A percentile compares a stretch with the other conserved stretches of the same genome.
Evolutionary conservation across 805 yeast genomes (phyloP).

Genomic region (Cyberlindnera suaveolens): DNA sequence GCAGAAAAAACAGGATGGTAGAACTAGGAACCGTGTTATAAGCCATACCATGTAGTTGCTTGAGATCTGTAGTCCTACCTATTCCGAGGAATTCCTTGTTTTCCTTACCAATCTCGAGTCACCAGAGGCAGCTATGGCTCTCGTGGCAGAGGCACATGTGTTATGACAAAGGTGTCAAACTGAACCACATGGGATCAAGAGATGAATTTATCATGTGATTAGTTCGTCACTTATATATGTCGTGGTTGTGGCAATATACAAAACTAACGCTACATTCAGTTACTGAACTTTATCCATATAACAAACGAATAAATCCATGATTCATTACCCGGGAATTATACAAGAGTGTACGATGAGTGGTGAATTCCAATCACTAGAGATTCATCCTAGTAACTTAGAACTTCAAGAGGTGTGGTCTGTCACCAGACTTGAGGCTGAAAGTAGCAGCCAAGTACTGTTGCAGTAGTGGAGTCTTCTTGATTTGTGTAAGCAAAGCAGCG

Average conservation of each 20-base stretch:
- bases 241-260: not conserved
- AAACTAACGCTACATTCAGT: not conserved
- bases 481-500: slow-evolving; percentile 84
- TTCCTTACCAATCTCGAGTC: too few relatives aligned
- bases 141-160: too few relatives aligned
- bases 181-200: too few relatives aligned
- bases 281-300: slow-evolving; percentile 8
- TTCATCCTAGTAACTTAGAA: slow-evolving; percentile 49
- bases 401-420: slow-evolving; percentile 96
- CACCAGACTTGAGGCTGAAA: slow-evolving; percentile 97
- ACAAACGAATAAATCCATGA: slow-evolving; percentile 17
- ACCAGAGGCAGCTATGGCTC: too few relatives aligned
- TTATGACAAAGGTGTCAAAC: too few relatives aligned
- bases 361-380: not conserved
- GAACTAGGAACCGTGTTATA: too few relatives aligned
- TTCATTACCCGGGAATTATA: slow-evolving; percentile 22
- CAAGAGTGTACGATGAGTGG: slow-evolving; percentile 9
- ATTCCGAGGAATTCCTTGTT: too few relatives aligned
- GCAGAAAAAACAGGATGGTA: too few relatives aligned
- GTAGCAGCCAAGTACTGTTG: slow-evolving; percentile 94
- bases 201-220: too few relatives aligned
- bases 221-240: too few relatives aligned
- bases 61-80: too few relatives aligned
- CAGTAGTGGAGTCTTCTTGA: slow-evolving; percentile 95
- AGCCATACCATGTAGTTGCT: too few relatives aligned